Base-by-base conservation (phyloP, 2,329 filamentous ascomycete species). In the Huntiella decipiens region DNA sequence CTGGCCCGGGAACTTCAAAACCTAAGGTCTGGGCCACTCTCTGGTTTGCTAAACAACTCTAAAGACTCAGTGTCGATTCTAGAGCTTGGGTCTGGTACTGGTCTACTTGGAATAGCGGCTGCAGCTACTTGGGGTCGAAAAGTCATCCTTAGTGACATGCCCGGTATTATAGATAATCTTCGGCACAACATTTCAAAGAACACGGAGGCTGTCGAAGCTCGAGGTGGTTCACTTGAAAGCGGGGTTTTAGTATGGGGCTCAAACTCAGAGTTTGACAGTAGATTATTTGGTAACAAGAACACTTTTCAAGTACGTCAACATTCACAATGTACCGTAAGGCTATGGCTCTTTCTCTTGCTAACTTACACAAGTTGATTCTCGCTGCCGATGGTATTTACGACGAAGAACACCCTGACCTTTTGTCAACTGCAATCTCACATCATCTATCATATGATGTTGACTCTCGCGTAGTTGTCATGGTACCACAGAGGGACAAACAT, bases 331-430 rank as follows among this genome's bases (percentile, higher is more conserved):
- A 43, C 12, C 19, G 11, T 46, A n/a, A 41, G 28, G 10, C n/a
- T 4, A 28, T 28, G 22, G 12, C 17, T 11, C 15, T 7, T 4
- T 1, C 58, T 28, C 15, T 7, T 4, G 2, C 58, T 28, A 28
- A 28, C 22, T 28, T 28, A 8, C 8, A 28, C 3, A 28, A 79
- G 66, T 64, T 94, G 46, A 75, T 96, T 38, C 68, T 98, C 2
- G 84, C 77, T 2, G 85, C 88, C 2, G 91, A 98, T 59, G 74
- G 84, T 0, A 65, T 98, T 15, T 96, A 96, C 61, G 85, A 87
- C 39, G 71, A 86, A 42, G 71, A 82, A 3, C 91, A 96, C 56
- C 85, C 88, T 0, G 62, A 60, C 3, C 73, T 91, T 55, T 70
- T 96, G 16, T 76, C 78, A 0, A 66, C 75, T 11, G 78, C 82